Conservation (phyloP, 2,329 filamentous ascomycete species). For the Pyricularia pennisetigena region DNA sequence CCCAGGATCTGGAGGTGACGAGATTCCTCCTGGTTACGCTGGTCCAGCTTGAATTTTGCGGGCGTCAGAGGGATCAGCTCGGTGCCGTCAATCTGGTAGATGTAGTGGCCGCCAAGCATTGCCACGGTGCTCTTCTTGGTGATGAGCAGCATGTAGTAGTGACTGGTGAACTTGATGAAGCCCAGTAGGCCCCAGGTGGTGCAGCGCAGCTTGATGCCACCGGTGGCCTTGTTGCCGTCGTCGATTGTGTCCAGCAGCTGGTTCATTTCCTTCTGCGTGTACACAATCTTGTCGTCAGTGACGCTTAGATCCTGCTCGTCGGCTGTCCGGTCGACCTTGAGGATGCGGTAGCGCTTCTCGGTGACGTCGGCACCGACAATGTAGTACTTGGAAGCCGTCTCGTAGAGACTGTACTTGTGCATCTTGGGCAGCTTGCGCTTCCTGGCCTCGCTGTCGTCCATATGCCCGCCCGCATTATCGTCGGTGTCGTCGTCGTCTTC, state of each 20-base stretch:
- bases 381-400: slow-evolving; percentile 88
- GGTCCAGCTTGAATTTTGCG: slow-evolving; percentile 65
- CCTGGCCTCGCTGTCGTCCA: slow-evolving; percentile 15
- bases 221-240: slow-evolving; percentile 84
- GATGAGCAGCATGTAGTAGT: slow-evolving; percentile 95
- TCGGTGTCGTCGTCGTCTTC: slow-evolving; percentile 16
- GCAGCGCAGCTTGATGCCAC: slow-evolving; percentile 81
- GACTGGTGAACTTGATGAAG: slow-evolving; percentile 91
- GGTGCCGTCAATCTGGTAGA: slow-evolving; percentile 91
- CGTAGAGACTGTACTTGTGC: slow-evolving; percentile 97
- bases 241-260: slow-evolving; percentile 90
- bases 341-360: slow-evolving; percentile 77
- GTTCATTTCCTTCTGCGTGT: slow-evolving; percentile 85
- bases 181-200: slow-evolving; percentile 90
- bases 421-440: slow-evolving; percentile 50
- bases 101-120: slow-evolving; percentile 90
- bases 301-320: slow-evolving; percentile 72
- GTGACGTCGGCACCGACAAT: slow-evolving; percentile 87
- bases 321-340: slow-evolving; percentile 89
- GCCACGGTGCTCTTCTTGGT: slow-evolving; percentile 94
- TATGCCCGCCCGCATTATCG: slow-evolving; percentile 18
- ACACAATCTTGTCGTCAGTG: slow-evolving; percentile 90
- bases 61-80: slow-evolving; percentile 83
- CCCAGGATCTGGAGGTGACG: slow-evolving; percentile 82
- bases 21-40: slow-evolving; percentile 74